These are phyloP conservation scores for Aureobasidium sp. DNA, from an alignment of 2,329 filamentous ascomycete genomes.

Conservation along the genomic window DNA sequence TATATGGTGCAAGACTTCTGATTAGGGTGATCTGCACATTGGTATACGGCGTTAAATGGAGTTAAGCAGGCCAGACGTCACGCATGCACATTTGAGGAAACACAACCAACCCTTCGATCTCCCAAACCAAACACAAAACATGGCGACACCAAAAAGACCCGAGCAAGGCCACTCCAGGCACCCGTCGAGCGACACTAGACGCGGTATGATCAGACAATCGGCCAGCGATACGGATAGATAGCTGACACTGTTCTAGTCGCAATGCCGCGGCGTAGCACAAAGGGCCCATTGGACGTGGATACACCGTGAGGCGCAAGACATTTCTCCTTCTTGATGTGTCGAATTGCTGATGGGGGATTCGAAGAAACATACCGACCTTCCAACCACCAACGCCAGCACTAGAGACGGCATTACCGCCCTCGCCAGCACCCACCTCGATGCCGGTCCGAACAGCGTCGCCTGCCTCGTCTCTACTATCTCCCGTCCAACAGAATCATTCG, in stretches of 20 bases:
- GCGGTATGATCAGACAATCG: neutral
- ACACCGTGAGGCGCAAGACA: constrained; percentile 51
- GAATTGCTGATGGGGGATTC: neutral
- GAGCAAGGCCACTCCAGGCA: constrained; percentile 4
- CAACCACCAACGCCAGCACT: constrained; percentile 17
- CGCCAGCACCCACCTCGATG: constrained; percentile 12
- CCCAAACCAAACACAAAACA: neutral
- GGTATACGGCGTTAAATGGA: neutral
- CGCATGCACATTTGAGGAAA: neutral
- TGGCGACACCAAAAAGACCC: neutral
- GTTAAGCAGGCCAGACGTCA: neutral
- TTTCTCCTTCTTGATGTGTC: neutral
- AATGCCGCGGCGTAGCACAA: constrained; percentile 63
- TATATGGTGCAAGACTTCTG: no score
- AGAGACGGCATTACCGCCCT: constrained; percentile 23
- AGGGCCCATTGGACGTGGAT: constrained; percentile 67
- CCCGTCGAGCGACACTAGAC: neutral
- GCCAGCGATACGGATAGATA: neutral
- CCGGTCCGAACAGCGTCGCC: constrained; percentile 8
- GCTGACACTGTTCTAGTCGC: constrained; percentile 35
- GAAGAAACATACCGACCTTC: neutral
- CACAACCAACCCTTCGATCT: neutral
- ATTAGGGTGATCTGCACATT: no score
- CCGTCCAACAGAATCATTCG: constrained; percentile 14
- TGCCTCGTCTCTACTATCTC: constrained; percentile 18